Conservation (phyloP, 1,284 basidiomycete genomes). For the Boletellus deceptivus region DNA sequence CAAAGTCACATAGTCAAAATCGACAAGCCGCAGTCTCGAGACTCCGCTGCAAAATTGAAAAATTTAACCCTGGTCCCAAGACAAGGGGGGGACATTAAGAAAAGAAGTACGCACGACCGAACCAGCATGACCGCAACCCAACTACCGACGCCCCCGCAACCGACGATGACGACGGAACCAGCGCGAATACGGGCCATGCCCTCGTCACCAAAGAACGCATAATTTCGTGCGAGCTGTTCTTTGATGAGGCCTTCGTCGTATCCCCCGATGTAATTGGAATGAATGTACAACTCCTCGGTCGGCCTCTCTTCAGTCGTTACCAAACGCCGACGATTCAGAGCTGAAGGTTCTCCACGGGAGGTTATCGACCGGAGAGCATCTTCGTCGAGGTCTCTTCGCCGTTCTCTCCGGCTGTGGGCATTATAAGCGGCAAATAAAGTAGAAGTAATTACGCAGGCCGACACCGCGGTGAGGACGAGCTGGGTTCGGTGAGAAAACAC, state of each 20-base stretch:
- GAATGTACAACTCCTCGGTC: slow-evolving; percentile 18
- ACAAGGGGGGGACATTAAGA: not conserved
- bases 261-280: slow-evolving; percentile 12
- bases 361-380: slow-evolving; percentile 55
- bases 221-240: slow-evolving; percentile 91
- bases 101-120: slow-evolving; percentile 60
- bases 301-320: slow-evolving; percentile 3
- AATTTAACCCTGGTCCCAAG: not conserved
- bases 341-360: slow-evolving; percentile 24
- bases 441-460: slow-evolving; percentile 61
- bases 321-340: slow-evolving; percentile 1
- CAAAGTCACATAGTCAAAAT: slow-evolving; percentile 93
- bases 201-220: slow-evolving; percentile 92
- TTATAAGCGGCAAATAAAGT: slow-evolving; percentile 57
- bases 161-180: slow-evolving; percentile 84
- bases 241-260: slow-evolving; percentile 78
- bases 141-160: slow-evolving; percentile 95
- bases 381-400: slow-evolving; percentile 53
- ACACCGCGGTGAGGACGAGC: slow-evolving; percentile 58
- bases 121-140: slow-evolving; percentile 95
- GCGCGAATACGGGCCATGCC: slow-evolving; percentile 79
- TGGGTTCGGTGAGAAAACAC: slow-evolving; percentile 45
- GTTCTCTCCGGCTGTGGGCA: slow-evolving; percentile 44
- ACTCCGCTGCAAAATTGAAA: slow-evolving; percentile 53
- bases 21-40: slow-evolving; percentile 69